phyloP scores from a whole-genome alignment of 2,329 filamentous ascomycete genomes.

The Chaetomium olivaceum region DNA sequence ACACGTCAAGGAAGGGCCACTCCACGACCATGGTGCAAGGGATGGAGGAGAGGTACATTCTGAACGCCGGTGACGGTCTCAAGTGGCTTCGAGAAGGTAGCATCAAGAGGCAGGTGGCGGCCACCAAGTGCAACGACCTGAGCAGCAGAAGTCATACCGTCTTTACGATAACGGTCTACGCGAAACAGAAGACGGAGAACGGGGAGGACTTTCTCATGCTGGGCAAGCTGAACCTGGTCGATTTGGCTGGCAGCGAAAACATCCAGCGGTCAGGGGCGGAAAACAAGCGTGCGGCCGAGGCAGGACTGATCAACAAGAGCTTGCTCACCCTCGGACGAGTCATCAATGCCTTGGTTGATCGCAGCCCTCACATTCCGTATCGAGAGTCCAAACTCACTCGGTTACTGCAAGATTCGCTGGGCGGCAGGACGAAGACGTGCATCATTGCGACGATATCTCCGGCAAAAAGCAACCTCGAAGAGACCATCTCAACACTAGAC shows the following conservation, averaged over 20 bases:
- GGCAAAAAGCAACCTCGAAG: constrained; percentile 91
- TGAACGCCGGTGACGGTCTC: constrained; percentile 80
- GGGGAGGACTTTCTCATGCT: constrained; percentile 88
- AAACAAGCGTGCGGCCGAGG: constrained; percentile 95
- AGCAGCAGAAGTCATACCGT: constrained; percentile 97
- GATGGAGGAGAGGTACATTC: constrained; percentile 96
- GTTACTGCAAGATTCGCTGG: constrained; percentile 91
- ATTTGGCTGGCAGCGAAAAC: constrained; percentile 95
- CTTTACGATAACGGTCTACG: constrained; percentile 91
- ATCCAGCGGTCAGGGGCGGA: constrained; percentile 96
- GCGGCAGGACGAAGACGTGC: constrained; percentile 94
- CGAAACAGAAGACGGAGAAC: constrained; percentile 76
- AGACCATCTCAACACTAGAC: constrained; percentile 96
- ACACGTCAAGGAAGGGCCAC: constrained; percentile 82
- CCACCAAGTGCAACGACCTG: constrained; percentile 99
- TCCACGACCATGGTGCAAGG: constrained; percentile 87
- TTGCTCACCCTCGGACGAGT: constrained; percentile 91
- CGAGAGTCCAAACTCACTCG: constrained; percentile 95
- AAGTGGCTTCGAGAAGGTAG: constrained; percentile 86
- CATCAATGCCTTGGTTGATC: constrained; percentile 95
- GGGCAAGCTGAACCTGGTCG: constrained; percentile 94
- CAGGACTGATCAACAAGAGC: constrained; percentile 97
- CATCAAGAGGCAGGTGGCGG: constrained; percentile 93
- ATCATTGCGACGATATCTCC: constrained; percentile 97
- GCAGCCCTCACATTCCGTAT: constrained; percentile 82